Percentiles rank a stretch among this genome's conserved stretches.
Evolutionary conservation across 331 rosid genomes (phyloP).

Genomic region (Malus hybrid): DNA sequence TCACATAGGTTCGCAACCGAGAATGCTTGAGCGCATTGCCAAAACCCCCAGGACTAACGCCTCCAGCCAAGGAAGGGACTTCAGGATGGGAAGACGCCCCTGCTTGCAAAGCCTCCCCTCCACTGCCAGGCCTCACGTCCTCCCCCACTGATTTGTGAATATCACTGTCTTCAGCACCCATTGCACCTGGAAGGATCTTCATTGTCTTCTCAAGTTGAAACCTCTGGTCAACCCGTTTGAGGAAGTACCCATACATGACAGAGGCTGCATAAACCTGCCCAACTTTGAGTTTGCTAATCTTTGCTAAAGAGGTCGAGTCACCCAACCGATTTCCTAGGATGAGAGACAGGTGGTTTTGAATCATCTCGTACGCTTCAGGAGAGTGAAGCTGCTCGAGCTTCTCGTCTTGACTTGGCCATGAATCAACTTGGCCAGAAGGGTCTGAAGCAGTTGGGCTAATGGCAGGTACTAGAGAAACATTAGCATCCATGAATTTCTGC

Average conservation of each 20-base stretch:
- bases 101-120: slow-evolving; percentile 27
- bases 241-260: slow-evolving; percentile 90
- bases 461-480: slow-evolving; percentile 56
- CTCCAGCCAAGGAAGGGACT: slow-evolving; percentile 47
- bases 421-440: slow-evolving; percentile 53
- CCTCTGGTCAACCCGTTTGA: slow-evolving; percentile 88
- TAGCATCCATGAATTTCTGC: slow-evolving; percentile 83
- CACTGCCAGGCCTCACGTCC: slow-evolving; percentile 14
- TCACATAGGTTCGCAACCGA: slow-evolving; percentile 64
- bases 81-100: slow-evolving; percentile 46
- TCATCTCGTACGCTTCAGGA: slow-evolving; percentile 78
- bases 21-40: slow-evolving; percentile 45
- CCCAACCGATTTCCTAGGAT: slow-evolving; percentile 55
- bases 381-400: slow-evolving; percentile 71
- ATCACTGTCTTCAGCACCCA: slow-evolving; percentile 33
- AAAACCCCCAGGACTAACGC: slow-evolving; percentile 31
- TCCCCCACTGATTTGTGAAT: slow-evolving; percentile 29
- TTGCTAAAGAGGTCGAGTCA: slow-evolving; percentile 68
- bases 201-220: slow-evolving; percentile 97
- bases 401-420: slow-evolving; percentile 62
- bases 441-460: slow-evolving; percentile 28
- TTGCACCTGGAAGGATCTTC: slow-evolving; percentile 56
- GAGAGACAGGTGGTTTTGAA: slow-evolving; percentile 67
- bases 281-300: slow-evolving; percentile 70
- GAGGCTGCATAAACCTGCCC: slow-evolving; percentile 97